Conservation (phyloP, 2,329 filamentous ascomycete genomes). For the Raffaelea deltoideospora region DNA sequence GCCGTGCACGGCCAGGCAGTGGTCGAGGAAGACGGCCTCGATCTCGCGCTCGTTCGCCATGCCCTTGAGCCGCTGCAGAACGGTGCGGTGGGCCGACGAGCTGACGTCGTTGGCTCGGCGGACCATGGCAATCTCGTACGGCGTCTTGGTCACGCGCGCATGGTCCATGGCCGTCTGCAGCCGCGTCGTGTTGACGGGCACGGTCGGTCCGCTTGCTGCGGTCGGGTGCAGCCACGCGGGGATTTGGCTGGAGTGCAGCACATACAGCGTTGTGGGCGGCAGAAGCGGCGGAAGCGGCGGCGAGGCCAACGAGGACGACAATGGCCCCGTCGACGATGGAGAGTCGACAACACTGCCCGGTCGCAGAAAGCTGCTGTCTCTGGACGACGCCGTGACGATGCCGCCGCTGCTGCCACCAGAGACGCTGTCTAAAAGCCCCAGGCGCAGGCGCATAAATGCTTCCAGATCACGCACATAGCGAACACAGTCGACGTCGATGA, state of each 20-base stretch:
- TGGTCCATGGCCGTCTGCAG: conserved; percentile 63
- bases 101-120: conserved; percentile 69
- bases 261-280: conserved; percentile 22
- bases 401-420: background rate
- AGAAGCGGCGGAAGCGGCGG: background rate
- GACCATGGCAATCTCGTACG: conserved; percentile 74
- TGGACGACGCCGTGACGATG: background rate
- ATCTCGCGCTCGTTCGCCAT: conserved; percentile 70
- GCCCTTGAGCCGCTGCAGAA: conserved; percentile 46
- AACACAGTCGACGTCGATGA: conserved; percentile 58
- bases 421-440: background rate
- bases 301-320: too few relatives aligned
- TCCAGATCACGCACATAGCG: conserved; percentile 35
- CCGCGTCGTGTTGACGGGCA: conserved; percentile 30
- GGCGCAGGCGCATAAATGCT: conserved; percentile 29
- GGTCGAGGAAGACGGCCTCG: conserved; percentile 60
- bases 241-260: conserved; percentile 22
- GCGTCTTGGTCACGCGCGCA: conserved; percentile 67
- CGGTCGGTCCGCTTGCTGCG: background rate
- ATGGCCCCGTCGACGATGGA: background rate
- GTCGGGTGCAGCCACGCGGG: conserved; percentile 7
- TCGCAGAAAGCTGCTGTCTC: background rate
- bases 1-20: conserved; percentile 51
- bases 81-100: conserved; percentile 57
- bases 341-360: too few relatives aligned